Base-by-base conservation (phyloP, 1,139 yeast species). In the Geotrichum klebahnii region DNA sequence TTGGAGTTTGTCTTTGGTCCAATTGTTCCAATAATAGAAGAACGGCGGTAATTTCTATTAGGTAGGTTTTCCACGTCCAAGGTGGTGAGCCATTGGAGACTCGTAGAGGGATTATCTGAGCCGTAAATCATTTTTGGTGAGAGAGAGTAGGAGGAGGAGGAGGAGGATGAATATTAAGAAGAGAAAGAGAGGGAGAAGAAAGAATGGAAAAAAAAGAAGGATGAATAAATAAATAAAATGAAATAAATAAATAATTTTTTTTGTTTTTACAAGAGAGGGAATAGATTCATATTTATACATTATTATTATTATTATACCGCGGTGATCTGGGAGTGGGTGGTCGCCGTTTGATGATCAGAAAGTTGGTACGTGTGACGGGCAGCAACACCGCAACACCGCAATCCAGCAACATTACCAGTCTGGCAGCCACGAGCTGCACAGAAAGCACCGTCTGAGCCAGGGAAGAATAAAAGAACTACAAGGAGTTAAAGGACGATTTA, bases 21-120 rank as follows among this genome's bases (percentile, higher is more conserved):
- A 72, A 92, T 92, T 63, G 98, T 92, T 69, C 98, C 97, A 66
- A 92, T 90, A 74, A 92, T 92, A 57, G 97, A 84, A 54, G 96
- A 84, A 72, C 97, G 88, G 76, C 98, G 92, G 70, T 80, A 78
- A 69, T 82, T 82, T 71, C 82, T 79, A 69, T 85, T 87, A 56
- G 97, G 96, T 64, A 88, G 81, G 61, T 77, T 79, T 58, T 79
- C 72, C 63, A 84, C 80, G 74, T 92, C 84, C 69, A 92, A 80
- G 63, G 81, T 73, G 63, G 90, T 79, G 73, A 92, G 81, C 97
- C 98, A 92, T 62, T 77, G 78, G 61, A 81, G 61, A 65, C 68
- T 72, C 47, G 77, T 71, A 46, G 59, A 50, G 43, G 69, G 67
- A 36, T 53, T 53, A 50, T 60, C 59, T 37, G 62, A 54, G 47